Base-by-base conservation (phyloP, 23 red algal genomes). In the Rhodosorus marinus region DNA sequence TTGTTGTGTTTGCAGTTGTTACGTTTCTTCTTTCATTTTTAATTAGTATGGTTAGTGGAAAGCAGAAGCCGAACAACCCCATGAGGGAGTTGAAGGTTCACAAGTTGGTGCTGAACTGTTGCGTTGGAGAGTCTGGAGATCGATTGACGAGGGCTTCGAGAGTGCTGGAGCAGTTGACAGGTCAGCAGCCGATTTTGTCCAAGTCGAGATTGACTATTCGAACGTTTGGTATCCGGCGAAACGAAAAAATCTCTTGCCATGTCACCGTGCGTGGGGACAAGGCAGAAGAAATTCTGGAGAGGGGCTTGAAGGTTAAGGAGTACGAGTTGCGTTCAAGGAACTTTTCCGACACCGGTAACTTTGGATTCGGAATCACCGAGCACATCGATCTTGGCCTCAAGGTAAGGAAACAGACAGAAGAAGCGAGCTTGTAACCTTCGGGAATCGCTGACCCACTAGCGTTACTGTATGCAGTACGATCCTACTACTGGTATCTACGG, bases 41-140 rank as follows among this genome's bases (percentile, higher is more conserved):
- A n/a, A n/a, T 6, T 26, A 75, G 42, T 32, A 67, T 67, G 59
- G 72, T 67, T n/a, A 20, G 34, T 26, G 72, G 59, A n/a, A 46
- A 66, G 59, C 75, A 76, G 58, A 81, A 93, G 19, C 55, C 64
- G 31, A 56, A 65, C 7, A 93, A 93, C 31, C 76, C 76, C 19
- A 81, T 81, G 71, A 59, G 86, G 19, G 74, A 83, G 56, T 66
- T 93, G 31, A 93, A 81, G 35, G 86, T 93, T 0, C 72, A 93
- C 55, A 93, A 93, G 86, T 70, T 93, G 22, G 86, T 93, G 9
- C 59, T 93, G 33, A 93, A 93, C 76, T 82, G 78, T 47, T 82
- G 86, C 47, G 86, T 93, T 19, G 86, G 86, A 4, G 69, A 73
- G 54, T 81, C 72, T 43, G 86, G 86, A 11, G 86, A 93, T 76